Evolutionary conservation across 345 rosid species (phyloP).

Genomic region (Aquilaria sinensis): DNA sequence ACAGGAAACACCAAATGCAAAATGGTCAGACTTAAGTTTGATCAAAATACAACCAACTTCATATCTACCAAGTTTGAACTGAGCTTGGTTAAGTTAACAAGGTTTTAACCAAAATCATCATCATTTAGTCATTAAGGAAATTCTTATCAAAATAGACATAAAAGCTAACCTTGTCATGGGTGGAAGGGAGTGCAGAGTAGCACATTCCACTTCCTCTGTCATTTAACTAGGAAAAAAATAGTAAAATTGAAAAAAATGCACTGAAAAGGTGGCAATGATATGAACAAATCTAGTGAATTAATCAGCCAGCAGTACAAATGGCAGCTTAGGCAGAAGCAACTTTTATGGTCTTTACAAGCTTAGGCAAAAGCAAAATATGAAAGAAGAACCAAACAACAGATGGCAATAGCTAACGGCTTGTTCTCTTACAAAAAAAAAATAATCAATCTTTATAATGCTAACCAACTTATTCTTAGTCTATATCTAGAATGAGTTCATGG

Average conservation of each 20-base stretch:
- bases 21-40: neutral
- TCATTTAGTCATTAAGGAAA: neutral
- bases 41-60: neutral
- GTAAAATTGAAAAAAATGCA: neutral
- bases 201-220: constrained; percentile 38
- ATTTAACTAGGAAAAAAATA: constrained; percentile 23
- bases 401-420: too few species aligned
- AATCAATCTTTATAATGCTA: too few species aligned
- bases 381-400: too few species aligned
- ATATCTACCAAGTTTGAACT: neutral
- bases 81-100: neutral
- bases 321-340: too few species aligned
- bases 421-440: too few species aligned
- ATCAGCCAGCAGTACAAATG: neutral
- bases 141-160: neutral
- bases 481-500: too few species aligned
- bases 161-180: constrained; percentile 29
- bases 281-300: neutral
- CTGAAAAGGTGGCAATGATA: too few species aligned
- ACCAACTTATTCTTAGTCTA: too few species aligned
- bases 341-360: too few species aligned
- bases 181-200: constrained; percentile 7
- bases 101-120: neutral
- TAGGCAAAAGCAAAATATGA: too few species aligned
- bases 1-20: neutral